Evolutionary conservation across 1,284 basidiomycete genomes (phyloP).

Genomic region (Trichosporon coremiiforme): DNA sequence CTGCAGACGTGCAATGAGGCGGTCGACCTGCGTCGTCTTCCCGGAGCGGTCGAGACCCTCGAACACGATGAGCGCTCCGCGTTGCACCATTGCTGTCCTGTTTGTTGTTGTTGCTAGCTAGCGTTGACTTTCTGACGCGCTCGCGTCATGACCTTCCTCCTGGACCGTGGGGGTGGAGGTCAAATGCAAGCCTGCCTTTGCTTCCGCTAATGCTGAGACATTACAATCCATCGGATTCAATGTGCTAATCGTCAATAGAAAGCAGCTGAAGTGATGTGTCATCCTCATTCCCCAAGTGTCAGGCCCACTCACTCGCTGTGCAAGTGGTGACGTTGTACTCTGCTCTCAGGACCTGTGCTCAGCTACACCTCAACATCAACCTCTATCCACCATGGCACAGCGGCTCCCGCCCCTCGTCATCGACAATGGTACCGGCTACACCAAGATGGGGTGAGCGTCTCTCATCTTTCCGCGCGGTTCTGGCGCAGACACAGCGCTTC

Average conservation of each 20-base stretch:
- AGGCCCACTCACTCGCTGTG: constrained; percentile 8
- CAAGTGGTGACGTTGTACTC: constrained; percentile 6
- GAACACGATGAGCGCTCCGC: constrained; percentile 82
- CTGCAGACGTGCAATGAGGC: constrained; percentile 63
- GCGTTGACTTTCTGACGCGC: not conserved
- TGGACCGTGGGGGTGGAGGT: constrained; percentile 26
- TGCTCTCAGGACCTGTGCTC: constrained; percentile 19
- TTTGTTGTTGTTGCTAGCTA: not conserved
- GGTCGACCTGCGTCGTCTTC: constrained; percentile 79
- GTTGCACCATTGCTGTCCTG: constrained; percentile 8
- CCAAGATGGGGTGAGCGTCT: constrained; percentile 84
- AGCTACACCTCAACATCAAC: constrained; percentile 22
- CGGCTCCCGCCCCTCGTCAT: constrained; percentile 86
- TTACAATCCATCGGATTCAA: too few relatives aligned
- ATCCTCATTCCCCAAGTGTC: not conserved
- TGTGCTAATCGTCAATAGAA: too few relatives aligned
- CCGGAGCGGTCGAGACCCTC: constrained; percentile 93
- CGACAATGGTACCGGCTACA: constrained; percentile 97
- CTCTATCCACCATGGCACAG: constrained; percentile 63
- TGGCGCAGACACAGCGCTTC: not conserved
- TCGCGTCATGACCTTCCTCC: constrained; percentile 12
- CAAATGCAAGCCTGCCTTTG: not conserved
- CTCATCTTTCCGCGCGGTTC: not conserved
- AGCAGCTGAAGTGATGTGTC: not conserved
- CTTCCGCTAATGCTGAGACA: not conserved